phyloP scores from a whole-genome alignment of 306 rosid species.

The Dicorynia guianensis region DNA sequence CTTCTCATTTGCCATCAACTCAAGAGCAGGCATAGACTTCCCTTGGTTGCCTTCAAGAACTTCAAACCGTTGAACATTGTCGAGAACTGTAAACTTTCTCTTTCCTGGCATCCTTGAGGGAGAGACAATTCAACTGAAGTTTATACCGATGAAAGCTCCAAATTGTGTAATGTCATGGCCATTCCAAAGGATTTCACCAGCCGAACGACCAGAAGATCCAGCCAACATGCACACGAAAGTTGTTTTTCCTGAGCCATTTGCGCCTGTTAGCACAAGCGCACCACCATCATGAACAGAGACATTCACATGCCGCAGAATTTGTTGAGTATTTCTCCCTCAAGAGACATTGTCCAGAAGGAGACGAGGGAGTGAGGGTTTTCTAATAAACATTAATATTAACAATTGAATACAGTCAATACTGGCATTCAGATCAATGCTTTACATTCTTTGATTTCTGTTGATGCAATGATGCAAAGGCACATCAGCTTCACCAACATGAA shows the following conservation, averaged over 20 bases:
- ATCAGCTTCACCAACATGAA: constrained; percentile 1
- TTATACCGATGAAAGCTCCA: constrained; percentile 80
- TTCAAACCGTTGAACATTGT: constrained; percentile 82
- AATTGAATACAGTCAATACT: constrained; percentile 31
- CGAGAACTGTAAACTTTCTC: constrained; percentile 60
- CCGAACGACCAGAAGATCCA: constrained; percentile 88
- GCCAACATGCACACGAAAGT: constrained; percentile 90
- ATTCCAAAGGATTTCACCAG: constrained; percentile 86
- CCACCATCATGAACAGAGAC: constrained; percentile 79
- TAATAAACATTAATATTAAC: constrained; percentile 55
- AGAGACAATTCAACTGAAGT: constrained; percentile 91
- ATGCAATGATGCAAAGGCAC: not conserved
- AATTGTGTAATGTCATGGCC: constrained; percentile 79
- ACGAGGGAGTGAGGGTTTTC: constrained; percentile 70
- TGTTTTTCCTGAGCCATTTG: constrained; percentile 91
- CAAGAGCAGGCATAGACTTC: constrained; percentile 71
- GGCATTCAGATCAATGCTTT: constrained; percentile 18
- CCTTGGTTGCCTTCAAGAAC: constrained; percentile 81
- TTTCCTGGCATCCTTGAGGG: constrained; percentile 74
- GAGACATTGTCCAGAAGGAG: constrained; percentile 80
- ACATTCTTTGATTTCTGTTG: constrained; percentile 24
- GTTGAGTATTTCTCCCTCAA: constrained; percentile 93
- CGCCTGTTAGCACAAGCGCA: constrained; percentile 77
- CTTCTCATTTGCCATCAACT: constrained; percentile 83
- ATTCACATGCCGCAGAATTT: constrained; percentile 75